Base-by-base conservation (phyloP, 305 asterid species). In the Solanum hybrid region DNA sequence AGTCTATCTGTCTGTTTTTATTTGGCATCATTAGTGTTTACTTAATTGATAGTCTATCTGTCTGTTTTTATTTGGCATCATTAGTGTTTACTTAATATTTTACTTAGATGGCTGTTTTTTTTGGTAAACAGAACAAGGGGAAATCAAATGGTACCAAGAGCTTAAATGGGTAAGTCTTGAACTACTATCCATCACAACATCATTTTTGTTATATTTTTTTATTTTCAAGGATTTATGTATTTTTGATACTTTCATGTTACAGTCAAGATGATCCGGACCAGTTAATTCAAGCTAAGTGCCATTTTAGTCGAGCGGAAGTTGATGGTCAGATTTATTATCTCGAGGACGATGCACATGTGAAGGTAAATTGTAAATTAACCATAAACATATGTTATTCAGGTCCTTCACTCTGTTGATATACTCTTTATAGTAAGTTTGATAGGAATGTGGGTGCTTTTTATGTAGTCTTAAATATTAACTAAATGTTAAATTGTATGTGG, bases 341-440 rank as follows among this genome's bases (percentile, higher is more conserved):
- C 34, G 96, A 95, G 86, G 97, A 94, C 88, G 93, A 92, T 81
- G 96, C 93, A 10, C 90, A 80, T 84, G 94, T 94, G 27, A 94
- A 94, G 96, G 97, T 94, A 88, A 91, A 5, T 5, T 31, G 12
- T 29, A 84, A 84, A 84, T 12, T 51, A 20, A 31, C 42, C 42
- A 34, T 84, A 5, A 9, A 26, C 26, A 4, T 20, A 51, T 11
- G 75, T 20, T 31, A 84, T 31, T 22, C 5, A 24, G 72, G 12
- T 84, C 75, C 40, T 84, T 51, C 73, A 29, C 20, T 46, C 5
- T 29, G 40, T 84, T 84, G 42, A 29, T 84, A 29, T 46, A 26
- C 86, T 60, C 16, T 8, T 16, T 26, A 27, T 27, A 46, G 7
- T 27, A 20, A 20, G 5, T 29, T 26, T 51, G 87, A 46, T 82